These are phyloP conservation scores for Paxillus involutus DNA, from an alignment of 768 basidiomycete genomes.

Conservation along the genomic window DNA sequence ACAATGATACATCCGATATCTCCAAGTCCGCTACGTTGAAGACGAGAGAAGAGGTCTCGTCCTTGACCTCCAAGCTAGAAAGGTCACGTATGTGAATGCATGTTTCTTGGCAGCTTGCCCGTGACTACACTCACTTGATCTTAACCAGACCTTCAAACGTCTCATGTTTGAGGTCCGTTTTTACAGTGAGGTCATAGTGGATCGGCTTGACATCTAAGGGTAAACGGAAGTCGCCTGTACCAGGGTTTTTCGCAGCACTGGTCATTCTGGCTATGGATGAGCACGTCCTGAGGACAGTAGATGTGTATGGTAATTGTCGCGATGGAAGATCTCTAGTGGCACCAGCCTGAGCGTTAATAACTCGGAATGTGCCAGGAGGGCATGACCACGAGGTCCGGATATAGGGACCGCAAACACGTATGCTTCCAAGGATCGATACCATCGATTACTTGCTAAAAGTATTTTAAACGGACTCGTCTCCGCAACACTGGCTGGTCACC, in stretches of 20 bases:
- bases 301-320: neutral
- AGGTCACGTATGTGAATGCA: neutral
- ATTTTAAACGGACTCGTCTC: no score
- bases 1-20: constrained; percentile 56
- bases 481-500: neutral
- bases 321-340: neutral
- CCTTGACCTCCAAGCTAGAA: constrained; percentile 59
- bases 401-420: constrained; percentile 1
- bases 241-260: neutral
- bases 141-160: constrained; percentile 77
- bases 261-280: constrained; percentile 16
- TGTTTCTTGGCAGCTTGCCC: neutral
- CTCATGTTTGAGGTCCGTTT: constrained; percentile 78
- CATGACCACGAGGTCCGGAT: neutral
- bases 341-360: neutral
- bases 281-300: constrained; percentile 1
- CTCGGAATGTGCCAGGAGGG: neutral
- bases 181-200: constrained; percentile 79
- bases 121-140: constrained; percentile 50
- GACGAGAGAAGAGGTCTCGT: constrained; percentile 58
- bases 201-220: constrained; percentile 64
- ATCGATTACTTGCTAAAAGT: constrained; percentile 2
- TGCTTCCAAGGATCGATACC: constrained; percentile 10
- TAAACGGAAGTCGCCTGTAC: constrained; percentile 43
- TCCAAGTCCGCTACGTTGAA: constrained; percentile 66